Evolutionary conservation across 163 green algal genomes (phyloP).

Genomic region (Scenedesmus sp.): DNA sequence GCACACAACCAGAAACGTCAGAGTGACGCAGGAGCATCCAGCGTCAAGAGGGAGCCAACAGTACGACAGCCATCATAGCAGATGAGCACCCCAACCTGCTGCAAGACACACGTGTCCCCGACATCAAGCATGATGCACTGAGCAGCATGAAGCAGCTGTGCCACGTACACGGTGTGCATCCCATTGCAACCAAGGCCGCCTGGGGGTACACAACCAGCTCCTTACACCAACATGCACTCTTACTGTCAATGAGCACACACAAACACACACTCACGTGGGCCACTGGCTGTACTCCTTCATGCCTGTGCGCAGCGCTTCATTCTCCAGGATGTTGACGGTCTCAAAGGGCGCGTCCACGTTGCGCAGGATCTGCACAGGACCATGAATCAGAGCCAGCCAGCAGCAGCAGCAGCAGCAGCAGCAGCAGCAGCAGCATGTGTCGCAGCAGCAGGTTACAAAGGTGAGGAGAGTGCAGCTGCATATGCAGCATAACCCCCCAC

Average conservation of each 20-base stretch:
- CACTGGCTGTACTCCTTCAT: slow-evolving; percentile 93
- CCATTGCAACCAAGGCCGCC: no score
- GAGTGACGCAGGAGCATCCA: neutral
- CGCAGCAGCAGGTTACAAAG: neutral
- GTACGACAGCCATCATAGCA: neutral
- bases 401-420: neutral
- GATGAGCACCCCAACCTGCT: no score
- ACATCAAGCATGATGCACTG: no score
- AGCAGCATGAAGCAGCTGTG: no score
- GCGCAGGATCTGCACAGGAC: slow-evolving; percentile 70
- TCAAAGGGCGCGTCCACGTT: slow-evolving; percentile 76
- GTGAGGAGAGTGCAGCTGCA: neutral
- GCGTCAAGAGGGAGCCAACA: neutral
- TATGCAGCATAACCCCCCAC: neutral
- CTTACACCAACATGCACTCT: neutral
- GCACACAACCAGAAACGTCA: neutral
- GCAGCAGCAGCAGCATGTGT: neutral
- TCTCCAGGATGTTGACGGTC: slow-evolving; percentile 91
- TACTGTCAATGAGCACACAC: neutral
- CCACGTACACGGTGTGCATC: no score
- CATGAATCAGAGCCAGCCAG: neutral
- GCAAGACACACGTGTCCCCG: no score
- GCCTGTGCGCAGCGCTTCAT: slow-evolving; percentile 83
- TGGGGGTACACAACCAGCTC: no score
- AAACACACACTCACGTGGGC: slow-evolving; percentile 33